Conservation (phyloP, 352 stramenopile genomes). For the Blastocystis sp. region DNA sequence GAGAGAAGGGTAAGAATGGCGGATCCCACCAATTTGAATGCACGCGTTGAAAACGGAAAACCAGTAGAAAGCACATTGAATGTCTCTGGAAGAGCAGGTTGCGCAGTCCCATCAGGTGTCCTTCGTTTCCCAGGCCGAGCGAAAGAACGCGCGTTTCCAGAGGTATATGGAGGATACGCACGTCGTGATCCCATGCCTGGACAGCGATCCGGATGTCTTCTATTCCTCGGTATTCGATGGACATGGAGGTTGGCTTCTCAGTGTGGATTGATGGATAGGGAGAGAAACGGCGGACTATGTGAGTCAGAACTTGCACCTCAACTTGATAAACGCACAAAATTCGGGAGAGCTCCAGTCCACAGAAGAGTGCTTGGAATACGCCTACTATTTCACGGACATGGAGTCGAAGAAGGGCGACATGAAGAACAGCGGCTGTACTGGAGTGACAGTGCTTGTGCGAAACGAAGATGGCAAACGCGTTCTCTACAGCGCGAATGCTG, state of each 20-base stretch:
- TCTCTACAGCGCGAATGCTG: constrained; percentile 64
- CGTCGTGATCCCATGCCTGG: constrained; percentile 44
- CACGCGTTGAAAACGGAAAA: background rate
- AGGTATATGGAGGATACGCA: constrained; percentile 66
- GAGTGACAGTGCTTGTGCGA: constrained; percentile 19
- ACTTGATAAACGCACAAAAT: constrained; percentile 44
- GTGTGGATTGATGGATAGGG: constrained; percentile 4
- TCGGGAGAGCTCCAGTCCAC: constrained; percentile 24
- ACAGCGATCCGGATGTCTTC: constrained; percentile 25
- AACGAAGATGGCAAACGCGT: constrained; percentile 61
- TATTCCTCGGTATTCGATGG: constrained; percentile 63
- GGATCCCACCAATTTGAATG: too few relatives aligned
- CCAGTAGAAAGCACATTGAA: background rate
- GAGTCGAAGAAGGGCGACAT: constrained; percentile 68
- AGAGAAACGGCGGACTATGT: constrained; percentile 62
- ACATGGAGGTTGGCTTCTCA: constrained; percentile 47
- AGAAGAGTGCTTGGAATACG: constrained; percentile 60
- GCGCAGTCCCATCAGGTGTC: constrained; percentile 30
- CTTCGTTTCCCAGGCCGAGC: constrained; percentile 50
- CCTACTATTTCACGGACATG: constrained; percentile 63
- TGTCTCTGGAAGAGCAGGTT: constrained; percentile 48
- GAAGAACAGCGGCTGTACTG: constrained; percentile 52
- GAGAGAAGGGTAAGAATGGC: too few relatives aligned
- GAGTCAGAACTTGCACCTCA: constrained; percentile 26
- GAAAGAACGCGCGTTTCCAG: constrained; percentile 63